Percentiles rank a stretch among this genome's conserved stretches.
Conservation (phyloP, 192 early-diverging fungal genomes). For the Fimicolochytrium jonesii region DNA sequence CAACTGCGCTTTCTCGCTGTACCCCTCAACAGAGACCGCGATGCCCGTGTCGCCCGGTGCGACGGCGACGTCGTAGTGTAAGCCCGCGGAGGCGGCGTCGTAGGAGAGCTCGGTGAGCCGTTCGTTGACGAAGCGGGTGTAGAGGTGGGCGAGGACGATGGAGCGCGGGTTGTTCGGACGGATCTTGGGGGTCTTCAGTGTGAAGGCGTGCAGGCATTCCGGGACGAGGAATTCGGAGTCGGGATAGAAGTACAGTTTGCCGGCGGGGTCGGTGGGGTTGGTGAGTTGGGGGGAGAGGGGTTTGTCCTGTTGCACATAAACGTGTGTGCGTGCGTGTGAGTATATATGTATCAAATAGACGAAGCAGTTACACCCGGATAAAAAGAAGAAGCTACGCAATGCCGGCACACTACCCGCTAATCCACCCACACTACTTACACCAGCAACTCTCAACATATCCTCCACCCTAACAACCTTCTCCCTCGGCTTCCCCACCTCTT, state of each 20-base stretch:
- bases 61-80: conserved; percentile 28
- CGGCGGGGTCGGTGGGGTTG: too few species aligned
- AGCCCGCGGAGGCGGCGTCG: conserved; percentile 31
- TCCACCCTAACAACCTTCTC: conserved; percentile 64
- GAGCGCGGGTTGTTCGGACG: conserved; percentile 24
- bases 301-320: too few species aligned
- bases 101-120: conserved; percentile 31
- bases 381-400: too few species aligned
- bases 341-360: too few species aligned
- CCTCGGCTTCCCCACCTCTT: conserved; percentile 65
- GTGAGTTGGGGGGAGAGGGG: too few species aligned
- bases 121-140: conserved; percentile 36
- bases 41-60: conserved; percentile 20
- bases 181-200: conserved; percentile 32
- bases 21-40: conserved; percentile 30
- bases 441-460: conserved; percentile 25
- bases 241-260: conserved; percentile 19
- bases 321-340: too few species aligned
- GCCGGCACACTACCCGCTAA: too few species aligned
- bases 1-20: conserved; percentile 24
- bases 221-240: conserved; percentile 34
- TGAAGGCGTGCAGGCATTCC: conserved; percentile 26
- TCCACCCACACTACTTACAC: too few species aligned
- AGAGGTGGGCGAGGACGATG: conserved; percentile 23
- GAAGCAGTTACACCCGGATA: too few species aligned